Evolutionary conservation across 2,329 filamentous ascomycete species (phyloP).

Genomic region (Colletotrichum sp.): DNA sequence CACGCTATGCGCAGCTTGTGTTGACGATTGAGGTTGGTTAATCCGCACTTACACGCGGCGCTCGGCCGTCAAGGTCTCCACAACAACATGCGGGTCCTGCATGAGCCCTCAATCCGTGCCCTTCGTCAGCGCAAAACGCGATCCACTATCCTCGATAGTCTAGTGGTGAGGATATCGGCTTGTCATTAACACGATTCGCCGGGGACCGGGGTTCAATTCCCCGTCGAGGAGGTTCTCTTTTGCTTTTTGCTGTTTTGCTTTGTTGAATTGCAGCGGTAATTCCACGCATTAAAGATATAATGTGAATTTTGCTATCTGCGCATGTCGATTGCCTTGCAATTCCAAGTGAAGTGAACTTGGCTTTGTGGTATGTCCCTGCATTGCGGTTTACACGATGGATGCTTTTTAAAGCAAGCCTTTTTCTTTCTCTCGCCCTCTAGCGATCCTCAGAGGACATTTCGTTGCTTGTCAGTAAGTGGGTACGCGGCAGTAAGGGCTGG

Average conservation of each 20-base stretch:
- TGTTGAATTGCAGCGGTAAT: accelerated
- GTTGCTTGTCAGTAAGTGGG: no score
- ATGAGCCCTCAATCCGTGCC: background rate
- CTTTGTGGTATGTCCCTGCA: no score
- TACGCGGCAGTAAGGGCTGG: no score
- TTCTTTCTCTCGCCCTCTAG: no score
- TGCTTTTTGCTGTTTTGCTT: background rate
- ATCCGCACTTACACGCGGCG: background rate
- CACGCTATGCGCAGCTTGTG: background rate
- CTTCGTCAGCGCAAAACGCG: background rate
- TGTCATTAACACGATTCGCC: background rate
- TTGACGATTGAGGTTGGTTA: background rate
- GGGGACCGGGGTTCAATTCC: background rate
- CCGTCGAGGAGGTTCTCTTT: background rate
- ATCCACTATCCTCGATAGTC: background rate
- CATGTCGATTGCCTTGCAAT: no score
- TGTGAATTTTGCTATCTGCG: no score
- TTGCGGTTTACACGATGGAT: no score
- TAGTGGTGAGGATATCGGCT: background rate
- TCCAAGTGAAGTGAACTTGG: no score
- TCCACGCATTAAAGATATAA: no score
- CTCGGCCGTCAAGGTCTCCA: background rate
- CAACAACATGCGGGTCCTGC: background rate
- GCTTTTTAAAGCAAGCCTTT: no score
- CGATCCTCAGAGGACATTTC: no score